These are phyloP conservation scores for Stellera chamaejasme DNA, from an alignment of 345 rosid species.

Conservation along the genomic window DNA sequence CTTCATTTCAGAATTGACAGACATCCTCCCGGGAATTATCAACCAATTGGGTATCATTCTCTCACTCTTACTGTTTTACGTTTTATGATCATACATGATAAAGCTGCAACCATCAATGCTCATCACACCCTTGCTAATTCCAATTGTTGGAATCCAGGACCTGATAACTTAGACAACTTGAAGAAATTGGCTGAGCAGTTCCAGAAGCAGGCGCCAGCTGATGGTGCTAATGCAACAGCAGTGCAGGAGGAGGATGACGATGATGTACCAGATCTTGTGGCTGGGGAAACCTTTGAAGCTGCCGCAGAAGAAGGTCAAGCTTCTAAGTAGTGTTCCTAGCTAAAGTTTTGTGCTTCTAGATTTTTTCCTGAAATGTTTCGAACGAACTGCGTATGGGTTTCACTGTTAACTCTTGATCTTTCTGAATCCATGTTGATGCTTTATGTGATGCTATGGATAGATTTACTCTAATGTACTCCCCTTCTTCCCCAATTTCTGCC, in stretches of 20 bases:
- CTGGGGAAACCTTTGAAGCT: constrained; percentile 83
- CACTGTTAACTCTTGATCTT: too few species aligned
- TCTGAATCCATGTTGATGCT: too few species aligned
- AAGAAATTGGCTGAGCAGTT: constrained; percentile 96
- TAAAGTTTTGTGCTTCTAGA: not conserved
- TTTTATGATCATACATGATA: too few species aligned
- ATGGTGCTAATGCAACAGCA: constrained; percentile 26
- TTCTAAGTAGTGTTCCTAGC: constrained; percentile 18
- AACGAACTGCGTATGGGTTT: too few species aligned
- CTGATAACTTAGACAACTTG: constrained; percentile 85
- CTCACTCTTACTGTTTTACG: too few species aligned
- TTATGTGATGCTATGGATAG: too few species aligned
- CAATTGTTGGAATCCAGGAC: constrained; percentile 33
- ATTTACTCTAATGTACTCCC: too few species aligned
- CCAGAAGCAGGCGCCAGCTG: constrained; percentile 55
- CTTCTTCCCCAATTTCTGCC: too few species aligned
- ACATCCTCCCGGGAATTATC: constrained; percentile 84
- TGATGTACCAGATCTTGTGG: constrained; percentile 83
- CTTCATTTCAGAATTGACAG: constrained; percentile 61
- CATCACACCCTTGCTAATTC: too few species aligned
- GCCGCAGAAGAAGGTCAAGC: constrained; percentile 70
- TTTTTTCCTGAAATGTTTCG: too few species aligned
- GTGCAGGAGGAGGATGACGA: constrained; percentile 67
- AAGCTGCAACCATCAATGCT: too few species aligned
- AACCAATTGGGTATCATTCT: constrained; percentile 61